phyloP scores from a whole-genome alignment of 2,329 filamentous ascomycete genomes.

The Pseudomassariella vexata region DNA sequence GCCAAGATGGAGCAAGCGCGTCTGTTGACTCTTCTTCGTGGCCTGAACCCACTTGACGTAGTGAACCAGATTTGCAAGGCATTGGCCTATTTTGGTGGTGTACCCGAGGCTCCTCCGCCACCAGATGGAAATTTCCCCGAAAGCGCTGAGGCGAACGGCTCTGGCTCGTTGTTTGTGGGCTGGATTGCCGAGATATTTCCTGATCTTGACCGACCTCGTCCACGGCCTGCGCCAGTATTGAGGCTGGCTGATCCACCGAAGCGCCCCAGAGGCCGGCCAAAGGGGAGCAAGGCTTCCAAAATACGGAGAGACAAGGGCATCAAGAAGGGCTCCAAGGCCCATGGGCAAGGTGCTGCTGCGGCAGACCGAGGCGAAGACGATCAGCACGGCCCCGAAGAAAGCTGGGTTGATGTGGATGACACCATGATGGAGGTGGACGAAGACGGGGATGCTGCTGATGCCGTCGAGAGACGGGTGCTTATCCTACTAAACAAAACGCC shows the following conservation, averaged over 20 bases:
- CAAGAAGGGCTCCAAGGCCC: conserved; percentile 36
- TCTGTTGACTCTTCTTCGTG: conserved; percentile 50
- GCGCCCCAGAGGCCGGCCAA: conserved; percentile 47
- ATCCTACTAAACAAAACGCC: conserved; percentile 18
- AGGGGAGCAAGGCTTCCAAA: conserved; percentile 48
- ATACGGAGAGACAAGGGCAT: conserved; percentile 42
- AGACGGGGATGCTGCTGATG: conserved; percentile 21
- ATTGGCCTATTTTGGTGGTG: conserved; percentile 57
- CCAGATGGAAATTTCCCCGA: conserved; percentile 46
- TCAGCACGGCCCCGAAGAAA: conserved; percentile 26
- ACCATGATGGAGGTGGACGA: conserved; percentile 21
- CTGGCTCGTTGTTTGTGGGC: conserved; percentile 52
- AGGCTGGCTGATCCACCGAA: conserved; percentile 23
- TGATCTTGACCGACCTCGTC: conserved; percentile 24
- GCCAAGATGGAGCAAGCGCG: conserved; percentile 56
- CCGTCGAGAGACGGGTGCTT: conserved; percentile 16
- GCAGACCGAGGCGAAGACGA: conserved; percentile 13
- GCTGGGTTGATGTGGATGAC: conserved; percentile 41
- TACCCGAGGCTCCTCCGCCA: conserved; percentile 48
- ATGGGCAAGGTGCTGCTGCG: conserved; percentile 10
- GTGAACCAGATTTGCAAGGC: conserved; percentile 60
- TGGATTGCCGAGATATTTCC: conserved; percentile 62
- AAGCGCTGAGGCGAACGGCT: conserved; percentile 50
- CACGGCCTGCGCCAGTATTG: conserved; percentile 16
- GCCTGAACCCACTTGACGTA: conserved; percentile 47